Evolutionary conservation across 768 basidiomycete species (phyloP).

Genomic region (Hysterangium stoloniferum): DNA sequence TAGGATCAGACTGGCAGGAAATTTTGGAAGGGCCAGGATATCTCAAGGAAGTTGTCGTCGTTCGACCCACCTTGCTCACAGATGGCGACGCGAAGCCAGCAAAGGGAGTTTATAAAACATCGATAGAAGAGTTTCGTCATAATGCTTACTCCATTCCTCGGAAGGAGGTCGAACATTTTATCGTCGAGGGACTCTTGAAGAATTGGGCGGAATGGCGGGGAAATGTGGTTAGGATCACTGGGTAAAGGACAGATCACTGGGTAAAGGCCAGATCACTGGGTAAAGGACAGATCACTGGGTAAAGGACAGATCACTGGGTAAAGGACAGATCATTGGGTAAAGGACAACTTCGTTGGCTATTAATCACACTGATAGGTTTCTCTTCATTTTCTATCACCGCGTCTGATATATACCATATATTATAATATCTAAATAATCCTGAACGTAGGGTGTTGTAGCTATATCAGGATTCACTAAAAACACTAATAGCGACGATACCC

Average conservation of each 20-base stretch:
- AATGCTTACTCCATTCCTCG: constrained; percentile 48
- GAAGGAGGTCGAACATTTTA: constrained; percentile 58
- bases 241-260: too few relatives aligned
- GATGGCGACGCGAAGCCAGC: constrained; percentile 39
- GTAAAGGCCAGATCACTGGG: too few relatives aligned
- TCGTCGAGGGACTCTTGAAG: constrained; percentile 38
- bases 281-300: constrained; percentile 54
- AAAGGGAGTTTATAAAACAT: constrained; percentile 22
- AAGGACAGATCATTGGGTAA: too few relatives aligned
- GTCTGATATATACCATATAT: too few relatives aligned
- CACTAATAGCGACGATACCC: not conserved
- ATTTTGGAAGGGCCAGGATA: constrained; percentile 37
- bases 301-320: constrained; percentile 34
- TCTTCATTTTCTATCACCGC: too few relatives aligned
- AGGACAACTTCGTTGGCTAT: too few relatives aligned
- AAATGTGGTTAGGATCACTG: constrained; percentile 41
- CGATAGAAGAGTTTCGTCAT: constrained; percentile 36
- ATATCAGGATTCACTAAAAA: not conserved
- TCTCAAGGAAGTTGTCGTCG: constrained; percentile 36
- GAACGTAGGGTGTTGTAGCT: too few relatives aligned
- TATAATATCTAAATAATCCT: too few relatives aligned
- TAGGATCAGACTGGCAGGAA: constrained; percentile 35
- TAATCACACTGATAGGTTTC: too few relatives aligned
- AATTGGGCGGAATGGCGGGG: constrained; percentile 48
- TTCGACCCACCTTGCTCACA: constrained; percentile 52